Evolutionary conservation across 1,284 basidiomycete genomes (phyloP), one percentile per base, ranked within the genome.

Genomic region (Tilletia walkeri): DNA sequence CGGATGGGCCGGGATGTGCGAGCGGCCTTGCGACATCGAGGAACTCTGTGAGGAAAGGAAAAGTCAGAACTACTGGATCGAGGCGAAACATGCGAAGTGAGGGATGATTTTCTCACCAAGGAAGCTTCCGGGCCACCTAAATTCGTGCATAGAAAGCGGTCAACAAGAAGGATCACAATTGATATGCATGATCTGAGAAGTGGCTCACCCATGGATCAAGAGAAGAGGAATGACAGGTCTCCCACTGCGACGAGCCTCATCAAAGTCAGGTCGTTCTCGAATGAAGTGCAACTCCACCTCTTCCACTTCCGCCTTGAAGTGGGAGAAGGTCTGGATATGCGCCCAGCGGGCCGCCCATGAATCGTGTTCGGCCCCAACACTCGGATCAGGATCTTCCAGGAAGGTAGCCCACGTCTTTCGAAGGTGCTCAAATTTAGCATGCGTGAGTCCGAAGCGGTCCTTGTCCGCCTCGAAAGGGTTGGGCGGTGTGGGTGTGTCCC

Each of bases 151-250:
- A 16, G 53, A 56, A 2, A 56, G 20, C 9, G 24, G 24, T 30
- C 24, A 30, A 30, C 24, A 30, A 30, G 24, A 30, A 30, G 24
- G 24, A 30, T 30, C 24, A 30, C 24, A 1, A 2, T 30, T 30
- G 2, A 30, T 30, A 30, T 30, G 24, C 24, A 30, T 30, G 24
- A 30, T 30, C 24, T 14, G 41, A 45, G 41, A 45, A 45, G 41
- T n/a, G 0, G 82, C 82, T 82, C 82, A 84, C 4, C 83, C 84
- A 47, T 84, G 83, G 1, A 81, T 67, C 7, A 84, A 74, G n/a
- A 84, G 49, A 3, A 84, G 73, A 0, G 84, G 83, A 41, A 84
- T 82, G 14, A 84, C 81, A 9, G 65, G 65, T 10, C 65, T 38
- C 2, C 65, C 65, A 48, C 45, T 48, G 9, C 59, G 7, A 24